A percentile compares a stretch with the other conserved stretches of the same genome.
phyloP scores from a whole-genome alignment of 2,329 filamentous ascomycete genomes.

The Leptographium wingfieldii region DNA sequence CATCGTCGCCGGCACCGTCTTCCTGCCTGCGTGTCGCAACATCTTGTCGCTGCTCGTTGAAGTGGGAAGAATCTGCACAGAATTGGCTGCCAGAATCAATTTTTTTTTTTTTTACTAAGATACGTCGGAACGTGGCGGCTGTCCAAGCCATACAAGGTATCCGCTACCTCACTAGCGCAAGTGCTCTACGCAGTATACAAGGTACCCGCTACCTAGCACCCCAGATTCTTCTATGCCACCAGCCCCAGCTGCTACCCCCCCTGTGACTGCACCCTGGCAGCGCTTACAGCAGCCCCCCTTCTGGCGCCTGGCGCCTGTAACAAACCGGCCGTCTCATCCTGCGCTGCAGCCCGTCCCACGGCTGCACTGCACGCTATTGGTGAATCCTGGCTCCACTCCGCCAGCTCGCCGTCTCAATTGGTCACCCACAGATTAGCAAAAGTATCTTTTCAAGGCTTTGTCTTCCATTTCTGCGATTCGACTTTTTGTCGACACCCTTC shows the following conservation, averaged over 20 bases:
- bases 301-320: neutral
- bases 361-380: neutral
- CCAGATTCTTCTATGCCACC: too few relatives aligned
- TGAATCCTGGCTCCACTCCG: neutral
- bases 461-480: conserved; percentile 1
- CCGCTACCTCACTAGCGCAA: neutral
- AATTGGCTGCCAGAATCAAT: neutral
- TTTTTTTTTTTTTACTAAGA: neutral
- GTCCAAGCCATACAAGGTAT: neutral
- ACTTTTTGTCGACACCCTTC: neutral
- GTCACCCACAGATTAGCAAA: neutral
- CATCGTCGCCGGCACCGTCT: neutral
- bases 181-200: too few relatives aligned
- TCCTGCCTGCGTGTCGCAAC: neutral
- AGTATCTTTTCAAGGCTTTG: conserved; percentile 1
- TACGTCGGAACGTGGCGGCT: neutral
- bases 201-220: too few relatives aligned
- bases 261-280: neutral
- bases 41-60: neutral
- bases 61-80: neutral
- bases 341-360: too few relatives aligned
- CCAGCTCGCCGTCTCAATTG: neutral
- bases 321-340: neutral
- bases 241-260: too few relatives aligned
- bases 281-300: neutral